Evolutionary conservation across 495 filamentous ascomycete species (phyloP), one percentile per base, ranked within the genome.

Genomic region (Articulospora tetracladia): DNA sequence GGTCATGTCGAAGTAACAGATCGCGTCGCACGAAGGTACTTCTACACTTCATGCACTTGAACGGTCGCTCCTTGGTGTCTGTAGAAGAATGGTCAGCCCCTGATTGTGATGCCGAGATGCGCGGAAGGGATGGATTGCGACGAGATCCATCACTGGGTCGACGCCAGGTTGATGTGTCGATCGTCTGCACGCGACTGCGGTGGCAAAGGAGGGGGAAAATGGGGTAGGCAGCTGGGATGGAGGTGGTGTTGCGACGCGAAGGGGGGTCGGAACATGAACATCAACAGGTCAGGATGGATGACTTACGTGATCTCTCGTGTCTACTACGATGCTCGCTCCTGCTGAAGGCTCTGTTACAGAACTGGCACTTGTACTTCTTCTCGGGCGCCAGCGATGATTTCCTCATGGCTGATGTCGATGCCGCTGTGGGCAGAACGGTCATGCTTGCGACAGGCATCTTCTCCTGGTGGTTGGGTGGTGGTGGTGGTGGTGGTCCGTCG

Each of bases 351-450:
- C 94, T 85, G 74, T 89, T 91, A 80, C 94, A 98, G 76, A 97
- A 98, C 81, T 96, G 91, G 77, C 94, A 98, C 76, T 98, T 97
- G 84, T 98, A 98, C 75, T 96, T 97, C 79, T 93, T 91, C 79
- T 97, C 93, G 46, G 93, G 90, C 48, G 83, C 83, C 66, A 82
- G 72, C 39, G 83, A 76, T 57, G 83, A 72, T 71, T 85, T 86
- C 65, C 84, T 73, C 68, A 77, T 79, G 32, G 81, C 79, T 60
- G 88, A 79, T 60, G 83, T 77, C 70, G 82, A 69, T 60, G 81
- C 75, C 65, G 82, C 70, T 48, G 81, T 73, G 53, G 81, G 74
- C 63, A 79, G 76, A 61, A 80, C 76, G 66, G 39, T 44, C 39
- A 83, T 83, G 76, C 81, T 86, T 70, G 85, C 80, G 76, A 78